Evolutionary conservation across 1,284 basidiomycete genomes (phyloP), one percentile per base, ranked within the genome.

Genomic region (Caloboletus firmus): DNA sequence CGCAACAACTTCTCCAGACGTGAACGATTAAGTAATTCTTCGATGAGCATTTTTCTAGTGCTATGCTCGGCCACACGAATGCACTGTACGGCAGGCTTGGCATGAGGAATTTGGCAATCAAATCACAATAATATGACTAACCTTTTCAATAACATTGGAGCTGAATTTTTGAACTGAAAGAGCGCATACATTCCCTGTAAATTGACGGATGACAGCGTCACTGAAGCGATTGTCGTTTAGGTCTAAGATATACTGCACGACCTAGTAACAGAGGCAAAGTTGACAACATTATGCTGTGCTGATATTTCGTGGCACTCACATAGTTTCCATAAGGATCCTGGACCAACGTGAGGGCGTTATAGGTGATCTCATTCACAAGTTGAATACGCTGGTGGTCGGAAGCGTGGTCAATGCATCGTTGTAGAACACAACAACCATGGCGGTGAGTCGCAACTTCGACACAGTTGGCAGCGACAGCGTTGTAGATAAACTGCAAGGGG

Each of bases 371-470:
- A 58, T 95, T 95, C 54, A 99, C 97, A 51, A 99, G 84, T 75
- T 99, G 97, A 55, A 97, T 81, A 37, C 97, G 88, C 73, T 99
- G 97, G 55, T 88, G 85, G 61, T 97, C 94, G 2, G 94, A 96
- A 2, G 97, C 97, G 68, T 99, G 97, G 72, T 99, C 97, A 64
- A 99, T 95, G 75, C 96, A 99, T 57, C 97, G 85, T 75, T 99
- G 97, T 43, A 99, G 79, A 49, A 99, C 97, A 71, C 97, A 99
- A 76, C 97, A 99, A 15, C 97, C 97, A 67, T 99, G 97, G 61
- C 97, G 93, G 71, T 99, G 97, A 45, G 97, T 99, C 15, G 97
- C 97, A 55, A 99, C 97, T 75, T 99, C 97, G 52, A 99, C 94
- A 65, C 97, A 98, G 76, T 99, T 97, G 32, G 93, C 91, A 31